phyloP scores from a whole-genome alignment of 2,329 filamentous ascomycete species.

The Trichoderma citrinoviride region DNA sequence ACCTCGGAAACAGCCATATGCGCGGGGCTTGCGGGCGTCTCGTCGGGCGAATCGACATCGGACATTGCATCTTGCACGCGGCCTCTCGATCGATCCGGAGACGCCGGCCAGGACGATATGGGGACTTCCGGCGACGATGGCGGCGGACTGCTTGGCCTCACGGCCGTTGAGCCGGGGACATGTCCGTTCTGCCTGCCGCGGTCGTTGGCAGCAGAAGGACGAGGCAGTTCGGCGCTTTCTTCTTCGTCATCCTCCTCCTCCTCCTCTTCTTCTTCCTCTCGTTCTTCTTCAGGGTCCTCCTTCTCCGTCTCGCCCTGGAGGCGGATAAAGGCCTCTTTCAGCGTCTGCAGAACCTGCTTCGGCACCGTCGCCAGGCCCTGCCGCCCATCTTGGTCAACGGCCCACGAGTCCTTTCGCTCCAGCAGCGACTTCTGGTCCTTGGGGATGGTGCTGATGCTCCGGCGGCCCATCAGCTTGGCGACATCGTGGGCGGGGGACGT shows the following conservation, averaged over 20 bases:
- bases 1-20: not conserved
- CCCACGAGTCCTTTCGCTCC: slow-evolving; percentile 39
- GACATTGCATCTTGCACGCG: not conserved
- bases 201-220: not conserved
- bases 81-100: slow-evolving; percentile 22
- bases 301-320: slow-evolving; percentile 8
- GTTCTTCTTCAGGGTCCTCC: not conserved
- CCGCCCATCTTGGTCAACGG: slow-evolving; percentile 27
- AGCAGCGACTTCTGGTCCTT: slow-evolving; percentile 41
- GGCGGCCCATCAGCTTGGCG: slow-evolving; percentile 29
- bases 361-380: slow-evolving; percentile 37
- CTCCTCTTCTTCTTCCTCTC: slow-evolving; percentile 6
- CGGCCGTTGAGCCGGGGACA: not conserved
- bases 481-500: slow-evolving; percentile 29
- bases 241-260: not conserved
- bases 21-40: not conserved
- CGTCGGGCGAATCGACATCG: not conserved
- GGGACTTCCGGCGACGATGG: slow-evolving; percentile 13
- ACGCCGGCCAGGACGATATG: slow-evolving; percentile 17
- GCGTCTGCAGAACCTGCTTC: slow-evolving; percentile 34
- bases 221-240: not conserved
- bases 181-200: not conserved
- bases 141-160: not conserved
- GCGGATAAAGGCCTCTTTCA: slow-evolving; percentile 29
- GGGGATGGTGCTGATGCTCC: slow-evolving; percentile 35